Percentiles rank a stretch among this genome's conserved stretches.
Conservation (phyloP, 2,329 filamentous ascomycete genomes). For the Cladobotryum protrusum region DNA sequence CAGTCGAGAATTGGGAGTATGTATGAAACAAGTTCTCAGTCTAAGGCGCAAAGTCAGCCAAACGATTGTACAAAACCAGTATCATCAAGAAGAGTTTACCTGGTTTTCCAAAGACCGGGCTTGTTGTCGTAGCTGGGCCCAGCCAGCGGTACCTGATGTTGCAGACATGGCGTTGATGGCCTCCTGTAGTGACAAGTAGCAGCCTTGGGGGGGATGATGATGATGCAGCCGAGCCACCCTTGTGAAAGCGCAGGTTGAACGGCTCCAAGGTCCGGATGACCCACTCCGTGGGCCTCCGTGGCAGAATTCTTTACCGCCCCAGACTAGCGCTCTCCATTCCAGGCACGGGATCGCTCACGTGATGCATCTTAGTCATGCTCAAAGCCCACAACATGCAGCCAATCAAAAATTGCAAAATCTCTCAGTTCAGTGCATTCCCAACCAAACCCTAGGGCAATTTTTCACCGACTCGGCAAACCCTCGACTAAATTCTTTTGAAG, state of each 20-base stretch:
- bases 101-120: conserved; percentile 83
- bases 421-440: conserved; percentile 16
- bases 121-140: conserved; percentile 92
- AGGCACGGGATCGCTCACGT: conserved; percentile 20
- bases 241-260: not conserved
- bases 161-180: conserved; percentile 40
- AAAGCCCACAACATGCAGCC: conserved; percentile 13
- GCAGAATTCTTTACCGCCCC: conserved; percentile 25
- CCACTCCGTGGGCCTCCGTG: not conserved
- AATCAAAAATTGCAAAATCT: conserved; percentile 27
- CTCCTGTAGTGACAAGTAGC: not conserved
- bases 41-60: conserved; percentile 36
- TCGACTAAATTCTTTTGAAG: conserved; percentile 27
- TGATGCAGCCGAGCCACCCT: not conserved
- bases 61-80: not conserved
- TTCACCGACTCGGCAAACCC: conserved; percentile 31
- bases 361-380: not conserved
- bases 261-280: too few relatives aligned
- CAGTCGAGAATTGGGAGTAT: conserved; percentile 86
- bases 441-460: conserved; percentile 34
- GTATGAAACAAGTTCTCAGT: conserved; percentile 77
- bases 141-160: conserved; percentile 58
- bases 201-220: conserved; percentile 5
- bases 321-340: not conserved
- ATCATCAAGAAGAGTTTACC: conserved; percentile 44